Evolutionary conservation across 2,329 filamentous ascomycete genomes (phyloP).

Genomic region (Cryphonectria parasitica): DNA sequence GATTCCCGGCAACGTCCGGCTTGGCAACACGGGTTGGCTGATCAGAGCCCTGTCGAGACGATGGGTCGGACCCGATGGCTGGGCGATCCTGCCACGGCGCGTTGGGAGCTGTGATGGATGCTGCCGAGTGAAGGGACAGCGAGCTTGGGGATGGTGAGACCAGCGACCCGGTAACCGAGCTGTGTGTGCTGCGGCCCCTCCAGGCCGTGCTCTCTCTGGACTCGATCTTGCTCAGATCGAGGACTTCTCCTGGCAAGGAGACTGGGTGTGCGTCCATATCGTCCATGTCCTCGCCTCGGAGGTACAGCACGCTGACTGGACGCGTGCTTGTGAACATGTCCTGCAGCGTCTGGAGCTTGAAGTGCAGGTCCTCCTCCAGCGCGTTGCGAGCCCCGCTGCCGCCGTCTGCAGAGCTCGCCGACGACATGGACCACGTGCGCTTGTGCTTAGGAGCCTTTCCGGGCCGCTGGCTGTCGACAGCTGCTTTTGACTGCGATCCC

Average conservation of each 20-base stretch:
- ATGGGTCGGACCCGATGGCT: constrained; percentile 49
- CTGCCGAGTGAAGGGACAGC: constrained; percentile 63
- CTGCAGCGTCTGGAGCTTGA: constrained; percentile 76
- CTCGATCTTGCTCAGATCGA: constrained; percentile 61
- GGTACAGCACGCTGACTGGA: constrained; percentile 76
- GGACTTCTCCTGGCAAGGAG: constrained; percentile 68
- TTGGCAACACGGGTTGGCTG: constrained; percentile 57
- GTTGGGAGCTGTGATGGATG: constrained; percentile 46
- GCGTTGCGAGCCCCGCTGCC: constrained; percentile 48
- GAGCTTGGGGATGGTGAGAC: constrained; percentile 71
- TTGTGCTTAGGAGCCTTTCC: constrained; percentile 92
- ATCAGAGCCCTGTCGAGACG: constrained; percentile 51
- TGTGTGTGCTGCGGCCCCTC: constrained; percentile 56
- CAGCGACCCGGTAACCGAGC: constrained; percentile 64
- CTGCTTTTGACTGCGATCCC: constrained; percentile 45
- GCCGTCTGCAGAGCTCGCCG: constrained; percentile 64
- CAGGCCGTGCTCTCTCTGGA: constrained; percentile 53
- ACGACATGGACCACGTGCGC: constrained; percentile 93
- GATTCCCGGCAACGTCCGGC: constrained; percentile 64
- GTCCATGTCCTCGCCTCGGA: constrained; percentile 76
- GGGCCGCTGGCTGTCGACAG: constrained; percentile 60
- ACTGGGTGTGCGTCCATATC: constrained; percentile 82
- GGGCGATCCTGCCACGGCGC: constrained; percentile 63
- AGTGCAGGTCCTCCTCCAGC: constrained; percentile 75
- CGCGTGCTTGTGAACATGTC: constrained; percentile 89